Evolutionary conservation across 2,329 filamentous ascomycete species (phyloP).

Genomic region (Epichloe elymi): DNA sequence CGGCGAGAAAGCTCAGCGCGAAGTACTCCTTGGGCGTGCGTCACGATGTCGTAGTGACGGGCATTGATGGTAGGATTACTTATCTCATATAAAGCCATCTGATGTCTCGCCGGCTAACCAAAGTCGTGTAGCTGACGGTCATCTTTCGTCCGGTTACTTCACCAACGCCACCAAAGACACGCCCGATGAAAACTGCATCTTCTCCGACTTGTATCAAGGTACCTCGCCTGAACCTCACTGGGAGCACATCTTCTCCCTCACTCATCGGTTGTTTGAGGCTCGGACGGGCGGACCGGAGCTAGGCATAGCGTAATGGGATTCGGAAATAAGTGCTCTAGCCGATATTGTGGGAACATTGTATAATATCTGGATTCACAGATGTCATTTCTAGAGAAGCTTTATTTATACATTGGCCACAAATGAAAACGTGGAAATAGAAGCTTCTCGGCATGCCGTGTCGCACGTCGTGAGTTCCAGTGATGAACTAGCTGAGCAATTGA

Average conservation of each 20-base stretch:
- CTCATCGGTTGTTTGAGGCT: conserved; percentile 59
- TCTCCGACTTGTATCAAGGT: conserved; percentile 40
- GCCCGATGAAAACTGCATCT: conserved; percentile 35
- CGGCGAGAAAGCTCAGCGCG: conserved; percentile 50
- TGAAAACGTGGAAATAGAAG: too few species aligned
- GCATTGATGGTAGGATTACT: conserved; percentile 52
- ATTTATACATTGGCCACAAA: too few species aligned
- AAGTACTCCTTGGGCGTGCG: conserved; percentile 40
- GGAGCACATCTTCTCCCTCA: conserved; percentile 41
- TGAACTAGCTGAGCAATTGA: too few species aligned
- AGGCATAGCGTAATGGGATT: too few species aligned
- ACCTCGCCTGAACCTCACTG: conserved; percentile 38
- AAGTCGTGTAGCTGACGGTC: conserved; percentile 47
- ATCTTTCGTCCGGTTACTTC: conserved; percentile 57
- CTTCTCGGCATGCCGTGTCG: too few species aligned
- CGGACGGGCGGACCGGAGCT: too few species aligned
- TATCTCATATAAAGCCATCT: background rate
- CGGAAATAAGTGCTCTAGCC: too few species aligned
- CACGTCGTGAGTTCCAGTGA: too few species aligned
- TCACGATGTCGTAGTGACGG: conserved; percentile 54
- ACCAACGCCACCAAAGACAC: conserved; percentile 40
- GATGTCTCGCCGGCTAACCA: background rate
- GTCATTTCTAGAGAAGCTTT: too few species aligned
- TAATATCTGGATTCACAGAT: too few species aligned
- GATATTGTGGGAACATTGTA: too few species aligned